Evolutionary conservation across 1,139 yeast species (phyloP), one percentile per base, ranked within the genome.

Genomic region (Taphrina communis): DNA sequence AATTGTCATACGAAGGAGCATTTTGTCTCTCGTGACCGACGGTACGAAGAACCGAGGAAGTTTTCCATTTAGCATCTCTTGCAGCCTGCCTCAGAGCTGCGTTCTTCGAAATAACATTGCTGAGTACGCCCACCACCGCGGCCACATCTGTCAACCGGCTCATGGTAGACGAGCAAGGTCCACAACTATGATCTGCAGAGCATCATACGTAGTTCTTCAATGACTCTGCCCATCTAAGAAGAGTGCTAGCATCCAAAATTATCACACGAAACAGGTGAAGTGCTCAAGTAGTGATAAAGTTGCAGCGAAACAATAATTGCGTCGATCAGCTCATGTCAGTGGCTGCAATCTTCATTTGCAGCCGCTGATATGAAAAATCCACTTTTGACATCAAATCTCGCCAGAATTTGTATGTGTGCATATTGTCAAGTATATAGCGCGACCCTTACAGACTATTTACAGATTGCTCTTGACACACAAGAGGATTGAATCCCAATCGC

Each of bases 61-160:
- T 57, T 21, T 55, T 41, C 67, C 67, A 63, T 36, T 38, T 50
- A 1, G 42, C 61, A n/a, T 46, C 55, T 12, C 61, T n/a, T 4
- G 60, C 67, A 17, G 21, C 38, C 38, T 50, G 60, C 36, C 55
- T 35, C 19, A 63, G 38, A 12, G 36, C 48, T 8, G 61, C 61
- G 14, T 38, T 38, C 35, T 55, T 44, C 7, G 61, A 14, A 2
- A 55, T 41, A 38, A 63, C 61, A 42, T 63, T 44, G 46, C 61
- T 53, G 17, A 46, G 35, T 11, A 63, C 67, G 11, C 17, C 35
- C 14, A 63, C 12, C 21, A 63, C 56, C 3, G 61, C 61, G n/a
- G 67, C 60, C 25, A 39, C 56, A 19, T 63, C 67, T 31, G 61
- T 63, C 46, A 63, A 19, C 2, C 67, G 60, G n/a, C 61, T 44